Percentiles rank a stretch among this genome's conserved stretches.
Conservation (phyloP, 257 asterid genomes). For the Gardenia jasminoides region DNA sequence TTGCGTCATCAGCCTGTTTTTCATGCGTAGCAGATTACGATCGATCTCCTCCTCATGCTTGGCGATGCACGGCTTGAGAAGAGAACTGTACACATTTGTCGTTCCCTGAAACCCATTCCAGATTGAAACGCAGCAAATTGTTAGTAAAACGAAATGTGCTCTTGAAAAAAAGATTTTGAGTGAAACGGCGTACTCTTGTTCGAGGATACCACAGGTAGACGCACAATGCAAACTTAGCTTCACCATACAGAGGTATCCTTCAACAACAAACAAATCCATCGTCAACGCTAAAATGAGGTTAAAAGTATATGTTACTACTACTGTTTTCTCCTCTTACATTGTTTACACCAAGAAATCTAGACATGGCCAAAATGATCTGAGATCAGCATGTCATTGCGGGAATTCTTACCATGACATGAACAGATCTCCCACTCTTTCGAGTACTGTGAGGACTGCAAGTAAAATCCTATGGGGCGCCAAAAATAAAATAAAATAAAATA, state of each 20-base stretch:
- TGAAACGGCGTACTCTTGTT: slow-evolving; percentile 37
- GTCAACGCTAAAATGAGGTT: neutral
- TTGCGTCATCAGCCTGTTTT: slow-evolving; percentile 17
- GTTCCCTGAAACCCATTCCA: slow-evolving; percentile 40
- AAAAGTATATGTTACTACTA: too few species aligned
- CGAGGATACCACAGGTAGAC: slow-evolving; percentile 60
- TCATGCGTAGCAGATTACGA: slow-evolving; percentile 34
- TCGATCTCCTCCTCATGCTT: slow-evolving; percentile 52
- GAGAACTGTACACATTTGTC: slow-evolving; percentile 32
- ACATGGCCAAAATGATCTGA: neutral
- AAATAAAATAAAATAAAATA: neutral
- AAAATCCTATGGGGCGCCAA: slow-evolving; percentile 49
- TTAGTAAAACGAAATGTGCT: too few species aligned
- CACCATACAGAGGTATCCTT: slow-evolving; percentile 61
- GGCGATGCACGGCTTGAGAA: slow-evolving; percentile 33
- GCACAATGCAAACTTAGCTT: slow-evolving; percentile 54
- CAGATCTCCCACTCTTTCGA: slow-evolving; percentile 50
- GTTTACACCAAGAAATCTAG: neutral
- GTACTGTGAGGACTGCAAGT: slow-evolving; percentile 38
- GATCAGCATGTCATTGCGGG: neutral
- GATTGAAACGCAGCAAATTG: neutral
- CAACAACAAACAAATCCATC: neutral
- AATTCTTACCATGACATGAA: slow-evolving; percentile 44
- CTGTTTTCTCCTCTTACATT: too few species aligned
- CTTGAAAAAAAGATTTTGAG: too few species aligned